Evolutionary conservation across 768 basidiomycete genomes (phyloP).

Genomic region (Chalciporus sphaerocephalus): DNA sequence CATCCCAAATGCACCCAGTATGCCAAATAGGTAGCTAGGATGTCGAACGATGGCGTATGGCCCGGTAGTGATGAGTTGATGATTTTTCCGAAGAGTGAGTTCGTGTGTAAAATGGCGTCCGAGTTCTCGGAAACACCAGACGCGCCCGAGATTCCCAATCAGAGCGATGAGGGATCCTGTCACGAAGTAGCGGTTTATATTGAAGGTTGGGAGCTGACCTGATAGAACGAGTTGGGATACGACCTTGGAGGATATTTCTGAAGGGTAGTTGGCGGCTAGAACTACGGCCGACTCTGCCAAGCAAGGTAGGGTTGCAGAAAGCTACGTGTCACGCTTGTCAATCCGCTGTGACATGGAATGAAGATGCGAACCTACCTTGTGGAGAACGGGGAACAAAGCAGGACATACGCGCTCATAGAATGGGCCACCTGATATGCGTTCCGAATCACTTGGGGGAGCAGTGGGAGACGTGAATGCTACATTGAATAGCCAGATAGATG

Average conservation of each 20-base stretch:
- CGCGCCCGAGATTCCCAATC: constrained; percentile 32
- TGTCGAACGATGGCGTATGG: constrained; percentile 37
- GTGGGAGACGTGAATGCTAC: constrained; percentile 21
- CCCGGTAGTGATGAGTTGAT: constrained; percentile 31
- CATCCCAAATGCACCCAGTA: constrained; percentile 26
- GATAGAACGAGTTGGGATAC: constrained; percentile 18
- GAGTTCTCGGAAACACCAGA: constrained; percentile 33
- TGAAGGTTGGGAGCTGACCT: constrained; percentile 17
- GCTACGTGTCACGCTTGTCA: constrained; percentile 11
- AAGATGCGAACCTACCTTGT: constrained; percentile 17
- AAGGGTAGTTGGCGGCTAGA: constrained; percentile 18
- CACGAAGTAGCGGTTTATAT: constrained; percentile 27
- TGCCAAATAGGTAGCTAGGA: constrained; percentile 30
- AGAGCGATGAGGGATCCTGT: constrained; percentile 26
- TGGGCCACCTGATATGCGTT: constrained; percentile 13
- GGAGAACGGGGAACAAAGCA: constrained; percentile 16
- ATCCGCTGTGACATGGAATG: background rate
- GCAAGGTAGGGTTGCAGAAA: constrained; percentile 28
- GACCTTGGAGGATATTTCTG: constrained; percentile 15
- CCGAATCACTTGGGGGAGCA: constrained; percentile 18
- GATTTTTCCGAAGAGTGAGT: constrained; percentile 28
- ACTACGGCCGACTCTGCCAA: constrained; percentile 24
- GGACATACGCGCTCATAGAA: constrained; percentile 26
- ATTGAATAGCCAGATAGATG: constrained; percentile 29
- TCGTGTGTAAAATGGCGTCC: constrained; percentile 36